Evolutionary conservation across 306 rosid species (phyloP).

Genomic region (Cicer yamashitae): DNA sequence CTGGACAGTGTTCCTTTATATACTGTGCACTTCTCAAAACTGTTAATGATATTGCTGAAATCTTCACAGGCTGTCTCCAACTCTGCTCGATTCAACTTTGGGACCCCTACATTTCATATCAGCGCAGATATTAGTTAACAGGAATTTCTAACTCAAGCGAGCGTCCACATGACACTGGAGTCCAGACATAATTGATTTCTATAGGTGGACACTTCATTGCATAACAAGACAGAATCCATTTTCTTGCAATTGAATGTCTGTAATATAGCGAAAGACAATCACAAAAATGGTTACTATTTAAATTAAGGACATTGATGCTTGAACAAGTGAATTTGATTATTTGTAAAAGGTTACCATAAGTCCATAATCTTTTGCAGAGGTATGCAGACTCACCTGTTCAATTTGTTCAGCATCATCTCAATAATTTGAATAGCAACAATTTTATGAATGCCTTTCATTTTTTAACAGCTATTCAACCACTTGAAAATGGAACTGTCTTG

Average conservation of each 20-base stretch:
- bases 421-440: not conserved
- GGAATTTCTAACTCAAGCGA: slow-evolving; percentile 20
- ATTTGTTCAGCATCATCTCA: no score
- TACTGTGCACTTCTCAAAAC: slow-evolving; percentile 58
- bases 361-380: no score
- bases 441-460: slow-evolving; percentile 4
- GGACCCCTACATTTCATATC: slow-evolving; percentile 73
- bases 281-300: not conserved
- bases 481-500: slow-evolving; percentile 16
- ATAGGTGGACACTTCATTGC: not conserved
- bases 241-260: slow-evolving; percentile 21
- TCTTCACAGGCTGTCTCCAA: slow-evolving; percentile 96
- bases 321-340: no score
- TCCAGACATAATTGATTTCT: not conserved
- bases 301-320: not conserved
- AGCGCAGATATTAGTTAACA: slow-evolving; percentile 32
- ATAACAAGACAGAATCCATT: slow-evolving; percentile 5
- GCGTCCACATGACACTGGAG: not conserved
- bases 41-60: slow-evolving; percentile 88
- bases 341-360: no score
- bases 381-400: no score
- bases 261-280: slow-evolving; percentile 7
- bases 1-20: slow-evolving; percentile 98
- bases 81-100: slow-evolving; percentile 81
- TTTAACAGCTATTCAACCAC: slow-evolving; percentile 13